Conservation (phyloP, 1,139 yeast species). For the Hyphopichia pseudoburtonii region DNA sequence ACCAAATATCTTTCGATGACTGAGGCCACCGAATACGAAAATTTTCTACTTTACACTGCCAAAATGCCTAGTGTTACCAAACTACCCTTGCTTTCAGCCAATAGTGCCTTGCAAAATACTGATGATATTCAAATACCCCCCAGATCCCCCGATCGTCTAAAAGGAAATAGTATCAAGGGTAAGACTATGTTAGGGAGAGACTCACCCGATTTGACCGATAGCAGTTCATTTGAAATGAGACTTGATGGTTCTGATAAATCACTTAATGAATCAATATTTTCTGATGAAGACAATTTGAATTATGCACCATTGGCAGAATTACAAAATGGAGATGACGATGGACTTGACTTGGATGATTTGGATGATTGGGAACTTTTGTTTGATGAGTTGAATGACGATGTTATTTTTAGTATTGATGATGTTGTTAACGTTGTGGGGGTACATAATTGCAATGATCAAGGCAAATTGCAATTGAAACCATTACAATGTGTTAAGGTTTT, state of each 20-base stretch:
- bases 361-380: constrained; percentile 18
- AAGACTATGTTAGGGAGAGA: neutral
- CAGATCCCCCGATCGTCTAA: constrained; percentile 17
- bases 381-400: constrained; percentile 17
- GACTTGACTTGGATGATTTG: constrained; percentile 15
- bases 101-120: too few relatives aligned
- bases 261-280: constrained; percentile 20
- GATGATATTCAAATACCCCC: neutral
- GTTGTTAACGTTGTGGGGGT: constrained; percentile 19
- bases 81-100: too few relatives aligned
- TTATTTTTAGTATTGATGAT: constrained; percentile 21
- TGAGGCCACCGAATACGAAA: neutral
- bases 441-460: too few relatives aligned
- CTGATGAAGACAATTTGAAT: constrained; percentile 6
- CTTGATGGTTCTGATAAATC: constrained; percentile 6
- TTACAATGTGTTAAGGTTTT: neutral
- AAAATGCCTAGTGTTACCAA: too few relatives aligned
- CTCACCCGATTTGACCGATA: constrained; percentile 12
- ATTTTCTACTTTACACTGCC: neutral
- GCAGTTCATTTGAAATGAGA: constrained; percentile 13
- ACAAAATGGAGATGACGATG: constrained; percentile 8
- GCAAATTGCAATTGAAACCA: too few relatives aligned
- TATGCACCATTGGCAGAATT: neutral
- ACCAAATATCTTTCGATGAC: too few relatives aligned
- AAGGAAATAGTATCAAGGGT: neutral